Base-by-base conservation (phyloP, 805 yeast genomes). In the Ogataea chonburiensis region DNA sequence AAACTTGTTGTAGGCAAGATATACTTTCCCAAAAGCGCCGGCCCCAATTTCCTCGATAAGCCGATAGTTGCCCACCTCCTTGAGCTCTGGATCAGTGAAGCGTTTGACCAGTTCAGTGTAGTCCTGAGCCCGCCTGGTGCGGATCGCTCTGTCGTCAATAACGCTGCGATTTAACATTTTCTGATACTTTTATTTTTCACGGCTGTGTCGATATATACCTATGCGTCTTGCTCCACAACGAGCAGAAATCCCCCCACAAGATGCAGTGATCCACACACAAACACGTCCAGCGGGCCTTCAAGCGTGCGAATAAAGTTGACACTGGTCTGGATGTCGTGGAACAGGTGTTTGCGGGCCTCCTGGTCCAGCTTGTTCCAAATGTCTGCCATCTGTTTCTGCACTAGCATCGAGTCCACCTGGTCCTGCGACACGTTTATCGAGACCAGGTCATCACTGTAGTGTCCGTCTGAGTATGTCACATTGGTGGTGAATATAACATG, bases 251-350 rank as follows among this genome's bases (percentile, higher is more conserved):
- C 98, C 12, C 99, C 99, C 8, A 93, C 95, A 39, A 94, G 67
- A 58, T 91, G 96, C 46, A 93, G 67, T 5, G 97, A 88, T 1
- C 99, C 99, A 41, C 94, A 84, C 0, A 88, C 97, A 63, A 88
- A 83, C 2, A 87, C 94, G 45, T 87, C 88, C 15, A 77, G 61
- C 12, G 68, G 69, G 9, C 64, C 64, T 31, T 66, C 66, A 28
- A 75, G 54, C 16, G 72, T 60, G 40, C 73, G 71, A 33, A 77
- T 72, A 47, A 67, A 72, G 31, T 69, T 71, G 32, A 75, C 77
- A 20, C 89, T 79, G 1, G 82, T 73, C 58, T 93, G 95, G 28
- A 93, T 85, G 50, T 79, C 87, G 17, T 75, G 75, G 47, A 79
- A 73, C 1, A 91, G 77, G 41, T 76, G 43, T 53, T 62, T 58